Evolutionary conservation across 495 filamentous ascomycete genomes (phyloP), one percentile per base, ranked within the genome.

Genomic region (Aspergillus affinis): DNA sequence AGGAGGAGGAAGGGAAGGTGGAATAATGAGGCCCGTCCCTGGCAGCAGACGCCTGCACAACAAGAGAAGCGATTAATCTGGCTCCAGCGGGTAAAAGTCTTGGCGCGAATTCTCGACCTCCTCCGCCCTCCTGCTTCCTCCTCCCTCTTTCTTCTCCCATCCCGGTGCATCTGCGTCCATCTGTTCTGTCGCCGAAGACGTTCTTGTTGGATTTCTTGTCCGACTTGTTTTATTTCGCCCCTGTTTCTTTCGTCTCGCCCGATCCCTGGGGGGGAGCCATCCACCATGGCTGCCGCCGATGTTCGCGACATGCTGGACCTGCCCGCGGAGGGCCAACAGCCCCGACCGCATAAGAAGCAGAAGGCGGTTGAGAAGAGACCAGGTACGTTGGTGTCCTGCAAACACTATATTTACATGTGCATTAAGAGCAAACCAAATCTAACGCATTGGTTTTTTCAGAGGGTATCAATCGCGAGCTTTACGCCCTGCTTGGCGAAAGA

Each of bases 301-400:
- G 86, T 94, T 58, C 91, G 90, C 75, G 92, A 96, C 75, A 90
- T 96, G 72, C 87, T 96, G 74, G 89, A 91, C 72, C 78, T 95
- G 69, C 87, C 90, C 54, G 81, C 77, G 57, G 81, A 88, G 66
- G 85, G 83, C 61, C 76, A 41, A 10, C 36, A 83, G 62, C 76
- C 83, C 46, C 79, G 82, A 57, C 86, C 89, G 12, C 73, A 82
- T 51, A 95, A 95, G 77, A 93, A 93, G 68, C 86, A 88, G 70
- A 93, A 91, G 69, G 82, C 84, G 0, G 78, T 80, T 7, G 84
- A 84, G 55, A 86, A 87, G 62, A 84, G 90, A 62, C 89, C 87
- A 68, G 90, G 87, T 83, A 66, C 76, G 66, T 57, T 27, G 3
- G 12, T 13, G 18, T 9, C 80, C 23, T 26, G 23, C 23, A 26